Percentiles rank a stretch among this genome's conserved stretches.
Conservation (phyloP, 2,329 filamentous ascomycete genomes). For the Claviceps monticola region DNA sequence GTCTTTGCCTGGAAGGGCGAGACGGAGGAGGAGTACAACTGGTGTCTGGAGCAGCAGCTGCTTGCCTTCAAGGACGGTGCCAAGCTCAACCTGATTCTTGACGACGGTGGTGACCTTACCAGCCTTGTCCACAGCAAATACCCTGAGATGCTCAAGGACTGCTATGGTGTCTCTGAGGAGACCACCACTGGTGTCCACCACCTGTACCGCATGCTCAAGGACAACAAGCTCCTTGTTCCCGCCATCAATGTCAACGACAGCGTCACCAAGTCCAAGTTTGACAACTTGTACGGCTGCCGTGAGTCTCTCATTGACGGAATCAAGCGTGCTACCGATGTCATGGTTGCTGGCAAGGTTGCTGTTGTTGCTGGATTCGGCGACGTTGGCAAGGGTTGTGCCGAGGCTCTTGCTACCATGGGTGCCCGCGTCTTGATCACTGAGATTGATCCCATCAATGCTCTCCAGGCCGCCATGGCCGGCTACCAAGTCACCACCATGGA, state of each 20-base stretch:
- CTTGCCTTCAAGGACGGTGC: conserved; percentile 91
- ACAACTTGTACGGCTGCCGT: conserved; percentile 99
- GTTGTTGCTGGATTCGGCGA: conserved; percentile 98
- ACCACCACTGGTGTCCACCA: conserved; percentile 99
- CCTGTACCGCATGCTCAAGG: conserved; percentile 96
- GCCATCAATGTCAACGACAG: conserved; percentile 99
- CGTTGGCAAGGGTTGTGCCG: conserved; percentile 95
- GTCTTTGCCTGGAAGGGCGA: conserved; percentile 74
- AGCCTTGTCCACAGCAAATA: conserved; percentile 95
- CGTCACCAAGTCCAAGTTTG: conserved; percentile 99
- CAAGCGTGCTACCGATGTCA: conserved; percentile 99
- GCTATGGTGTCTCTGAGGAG: conserved; percentile 98
- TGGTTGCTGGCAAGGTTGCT: conserved; percentile 98
- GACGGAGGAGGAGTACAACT: conserved; percentile 99
- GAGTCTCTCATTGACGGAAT: conserved; percentile 98
- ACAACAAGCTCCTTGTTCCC: conserved; percentile 75
- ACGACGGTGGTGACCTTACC: conserved; percentile 95
- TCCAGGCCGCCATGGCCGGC: conserved; percentile 94
- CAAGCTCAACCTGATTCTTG: conserved; percentile 96
- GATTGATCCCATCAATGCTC: conserved; percentile 98
- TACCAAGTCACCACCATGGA: conserved; percentile 98
- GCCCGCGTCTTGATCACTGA: conserved; percentile 93
- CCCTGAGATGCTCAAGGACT: conserved; percentile 94
- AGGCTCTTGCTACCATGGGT: conserved; percentile 94
- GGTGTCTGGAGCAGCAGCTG: conserved; percentile 98